phyloP scores from a whole-genome alignment of 2,329 filamentous ascomycete species.

The Myriangium duriaei region DNA sequence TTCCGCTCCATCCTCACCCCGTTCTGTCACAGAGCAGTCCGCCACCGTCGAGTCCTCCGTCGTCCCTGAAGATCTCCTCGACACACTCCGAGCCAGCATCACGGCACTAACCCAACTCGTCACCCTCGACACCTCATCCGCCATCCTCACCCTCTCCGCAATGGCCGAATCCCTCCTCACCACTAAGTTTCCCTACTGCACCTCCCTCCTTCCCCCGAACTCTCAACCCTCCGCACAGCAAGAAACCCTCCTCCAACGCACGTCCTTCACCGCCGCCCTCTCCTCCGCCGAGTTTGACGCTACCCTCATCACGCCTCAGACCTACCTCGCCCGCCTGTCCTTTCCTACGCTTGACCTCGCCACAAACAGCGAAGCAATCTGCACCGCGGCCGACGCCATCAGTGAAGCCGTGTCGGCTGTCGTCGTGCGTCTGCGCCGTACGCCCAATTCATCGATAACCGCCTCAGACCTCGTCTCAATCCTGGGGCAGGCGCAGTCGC shows the following conservation, averaged over 20 bases:
- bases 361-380: slow-evolving; percentile 36
- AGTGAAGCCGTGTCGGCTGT: slow-evolving; percentile 33
- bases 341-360: slow-evolving; percentile 24
- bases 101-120: slow-evolving; percentile 32
- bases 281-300: slow-evolving; percentile 45
- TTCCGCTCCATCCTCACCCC: slow-evolving; percentile 14
- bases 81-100: slow-evolving; percentile 54
- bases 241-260: slow-evolving; percentile 34
- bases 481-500: neutral
- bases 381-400: slow-evolving; percentile 45
- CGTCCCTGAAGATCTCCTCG: slow-evolving; percentile 51
- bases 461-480: neutral
- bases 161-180: slow-evolving; percentile 45
- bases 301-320: slow-evolving; percentile 35
- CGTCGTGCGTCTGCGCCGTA: too few relatives aligned
- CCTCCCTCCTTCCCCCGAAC: slow-evolving; percentile 26
- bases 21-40: slow-evolving; percentile 44
- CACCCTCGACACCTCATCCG: slow-evolving; percentile 37
- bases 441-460: too few relatives aligned
- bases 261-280: slow-evolving; percentile 44
- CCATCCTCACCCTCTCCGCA: slow-evolving; percentile 40
- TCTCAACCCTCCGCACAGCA: slow-evolving; percentile 14
- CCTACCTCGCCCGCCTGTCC: slow-evolving; percentile 37
- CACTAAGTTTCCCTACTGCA: slow-evolving; percentile 42
- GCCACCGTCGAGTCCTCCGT: slow-evolving; percentile 55